Base-by-base conservation (phyloP, 306 rosid genomes). In the peach (Prunus persica) region DNA sequence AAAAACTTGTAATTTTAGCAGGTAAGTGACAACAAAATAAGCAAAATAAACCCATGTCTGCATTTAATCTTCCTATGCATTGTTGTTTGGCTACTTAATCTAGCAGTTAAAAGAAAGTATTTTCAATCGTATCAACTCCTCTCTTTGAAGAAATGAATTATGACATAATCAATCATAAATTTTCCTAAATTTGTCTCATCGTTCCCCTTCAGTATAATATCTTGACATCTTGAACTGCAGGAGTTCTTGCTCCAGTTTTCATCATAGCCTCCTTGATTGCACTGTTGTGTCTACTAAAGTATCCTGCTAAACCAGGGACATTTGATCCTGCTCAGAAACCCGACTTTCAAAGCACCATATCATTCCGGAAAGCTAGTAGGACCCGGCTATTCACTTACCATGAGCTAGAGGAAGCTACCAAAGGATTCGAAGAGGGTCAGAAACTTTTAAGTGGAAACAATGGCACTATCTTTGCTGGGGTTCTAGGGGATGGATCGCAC, bases 321-420 rank as follows among this genome's bases (percentile, higher is more conserved):
- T 86, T 80, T 46, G 89, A 88, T 72, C 74, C 85, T 2, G 69
- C 77, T 0, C 80, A 86, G 61, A 83, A 81, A 60, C 88, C 74
- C 14, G 75, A 87, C 47, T 89, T 87, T 76, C 91, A 84, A 75
- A 80, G 79, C 86, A 75, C 82, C 61, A 45, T 71, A 55, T 84
- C 94, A 20, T 80, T 90, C 74, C 87, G 82, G 18, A 90, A 89
- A 86, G 84, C 92, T 46, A 79, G 92, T 49, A 82, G 84, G 84
- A 86, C 91, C 76, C 86, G 81, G 38, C 43, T 95, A 27, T 95
- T 92, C 87, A 84, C 85, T 64, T 82, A 82, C 87, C 82, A 58
- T 19, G 96, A 92, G 87, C 87, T 95, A 76, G 93, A 87, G 32
- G 84, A 85, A 78, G 97, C 99, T 75, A 92, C 96, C 15, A 84